Evolutionary conservation across 371 early-diverging fungal genomes (phyloP).

Genomic region (Actinomortierella ambigua): DNA sequence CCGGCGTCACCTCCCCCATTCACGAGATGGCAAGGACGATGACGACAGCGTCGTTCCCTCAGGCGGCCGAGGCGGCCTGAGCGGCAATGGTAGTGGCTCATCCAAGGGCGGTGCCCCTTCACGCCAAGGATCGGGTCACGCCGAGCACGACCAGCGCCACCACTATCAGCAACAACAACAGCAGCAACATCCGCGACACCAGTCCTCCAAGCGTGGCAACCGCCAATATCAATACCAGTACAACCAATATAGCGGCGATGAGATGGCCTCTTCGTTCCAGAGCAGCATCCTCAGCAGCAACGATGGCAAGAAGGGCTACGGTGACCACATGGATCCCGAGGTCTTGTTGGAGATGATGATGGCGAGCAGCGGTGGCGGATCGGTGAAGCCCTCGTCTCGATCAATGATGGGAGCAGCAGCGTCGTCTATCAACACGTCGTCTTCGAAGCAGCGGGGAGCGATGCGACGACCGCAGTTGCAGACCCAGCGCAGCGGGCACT

Average conservation of each 20-base stretch:
- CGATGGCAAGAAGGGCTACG: conserved; percentile 16
- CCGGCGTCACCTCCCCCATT: background rate
- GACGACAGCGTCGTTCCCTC: background rate
- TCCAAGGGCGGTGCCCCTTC: too few relatives aligned
- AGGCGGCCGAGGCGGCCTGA: background rate
- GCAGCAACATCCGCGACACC: background rate
- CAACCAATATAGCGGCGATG: background rate
- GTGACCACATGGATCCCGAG: conserved; percentile 15
- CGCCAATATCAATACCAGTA: background rate
- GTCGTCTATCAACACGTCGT: background rate
- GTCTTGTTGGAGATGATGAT: conserved; percentile 12
- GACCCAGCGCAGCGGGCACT: conserved; percentile 8
- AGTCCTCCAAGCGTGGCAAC: background rate
- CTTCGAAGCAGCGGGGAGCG: conserved; percentile 1
- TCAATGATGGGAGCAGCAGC: conserved; percentile 6
- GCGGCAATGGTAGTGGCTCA: background rate
- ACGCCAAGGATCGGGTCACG: background rate
- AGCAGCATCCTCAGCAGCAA: conserved; percentile 5
- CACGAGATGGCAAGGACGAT: background rate
- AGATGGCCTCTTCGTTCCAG: background rate
- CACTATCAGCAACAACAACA: background rate
- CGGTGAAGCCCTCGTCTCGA: background rate
- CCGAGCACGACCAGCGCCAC: background rate
- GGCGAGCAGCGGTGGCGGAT: conserved; percentile 2
- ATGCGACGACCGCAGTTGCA: conserved; percentile 9